Percentiles rank a stretch among this genome's conserved stretches.
Conservation (phyloP, 805 yeast species). For the Teunomyces cretensis region DNA sequence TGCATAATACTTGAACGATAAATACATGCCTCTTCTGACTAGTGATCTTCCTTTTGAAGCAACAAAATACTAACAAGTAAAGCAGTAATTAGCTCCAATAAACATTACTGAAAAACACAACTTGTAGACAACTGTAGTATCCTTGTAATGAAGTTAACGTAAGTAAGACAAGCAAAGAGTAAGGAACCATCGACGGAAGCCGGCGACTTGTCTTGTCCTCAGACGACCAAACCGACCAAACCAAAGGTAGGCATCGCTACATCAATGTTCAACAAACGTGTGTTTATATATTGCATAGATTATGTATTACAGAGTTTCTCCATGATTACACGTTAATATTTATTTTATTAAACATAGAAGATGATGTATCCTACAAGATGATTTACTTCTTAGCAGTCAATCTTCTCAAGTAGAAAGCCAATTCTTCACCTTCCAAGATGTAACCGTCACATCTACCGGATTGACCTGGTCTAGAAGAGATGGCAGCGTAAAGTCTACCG, state of each 20-base stretch:
- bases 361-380: constrained; percentile 3
- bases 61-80: not conserved
- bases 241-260: too few species aligned
- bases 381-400: constrained; percentile 96
- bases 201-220: too few species aligned
- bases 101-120: not conserved
- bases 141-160: too few species aligned
- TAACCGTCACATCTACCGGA: constrained; percentile 99
- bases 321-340: constrained; percentile 4
- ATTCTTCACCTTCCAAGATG: constrained; percentile 99
- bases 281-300: not conserved
- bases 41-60: not conserved
- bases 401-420: constrained; percentile 99
- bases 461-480: constrained; percentile 99
- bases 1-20: constrained; percentile 14
- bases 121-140: not conserved
- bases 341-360: constrained; percentile 4
- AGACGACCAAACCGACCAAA: too few species aligned
- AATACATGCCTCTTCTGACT: constrained; percentile 19
- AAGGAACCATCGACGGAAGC: too few species aligned
- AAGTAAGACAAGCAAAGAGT: not conserved
- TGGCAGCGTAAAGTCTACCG: constrained; percentile 98
- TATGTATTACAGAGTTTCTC: not conserved
- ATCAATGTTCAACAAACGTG: too few species aligned
- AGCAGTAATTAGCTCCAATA: not conserved